Conservation (phyloP, 139 green algal species). For the Spirogloea muscicola region DNA sequence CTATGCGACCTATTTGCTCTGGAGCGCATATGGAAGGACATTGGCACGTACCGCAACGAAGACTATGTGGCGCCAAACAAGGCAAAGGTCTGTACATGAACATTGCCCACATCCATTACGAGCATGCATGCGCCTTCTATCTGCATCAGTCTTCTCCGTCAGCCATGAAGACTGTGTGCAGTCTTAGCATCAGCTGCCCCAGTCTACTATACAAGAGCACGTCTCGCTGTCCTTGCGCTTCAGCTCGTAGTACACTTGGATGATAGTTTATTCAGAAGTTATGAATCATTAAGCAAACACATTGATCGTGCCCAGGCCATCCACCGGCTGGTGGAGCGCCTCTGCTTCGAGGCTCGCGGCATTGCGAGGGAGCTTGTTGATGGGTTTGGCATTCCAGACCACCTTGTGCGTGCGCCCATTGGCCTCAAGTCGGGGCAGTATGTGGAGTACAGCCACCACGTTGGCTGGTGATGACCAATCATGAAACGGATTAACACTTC, state of each 20-base stretch:
- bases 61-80: slow-evolving; percentile 49
- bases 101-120: background rate
- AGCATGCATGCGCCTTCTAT: background rate
- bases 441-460: slow-evolving; percentile 17
- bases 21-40: slow-evolving; percentile 43
- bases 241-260: no score
- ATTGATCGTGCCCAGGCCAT: slow-evolving; percentile 34
- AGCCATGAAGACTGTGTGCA: no score
- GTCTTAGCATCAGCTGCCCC: no score
- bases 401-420: slow-evolving; percentile 29
- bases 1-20: slow-evolving; percentile 45
- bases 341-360: slow-evolving; percentile 37
- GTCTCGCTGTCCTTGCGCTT: no score
- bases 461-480: slow-evolving; percentile 22
- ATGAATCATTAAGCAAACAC: no score
- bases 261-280: no score
- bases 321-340: slow-evolving; percentile 30
- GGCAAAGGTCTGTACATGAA: slow-evolving; percentile 39
- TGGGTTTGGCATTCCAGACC: slow-evolving; percentile 45
- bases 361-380: slow-evolving; percentile 32
- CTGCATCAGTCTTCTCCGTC: background rate
- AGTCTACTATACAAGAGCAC: no score
- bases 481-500: background rate
- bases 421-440: slow-evolving; percentile 40
- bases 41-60: slow-evolving; percentile 43